phyloP scores from a whole-genome alignment of 306 rosid species.

The Cucumis sativus region DNA sequence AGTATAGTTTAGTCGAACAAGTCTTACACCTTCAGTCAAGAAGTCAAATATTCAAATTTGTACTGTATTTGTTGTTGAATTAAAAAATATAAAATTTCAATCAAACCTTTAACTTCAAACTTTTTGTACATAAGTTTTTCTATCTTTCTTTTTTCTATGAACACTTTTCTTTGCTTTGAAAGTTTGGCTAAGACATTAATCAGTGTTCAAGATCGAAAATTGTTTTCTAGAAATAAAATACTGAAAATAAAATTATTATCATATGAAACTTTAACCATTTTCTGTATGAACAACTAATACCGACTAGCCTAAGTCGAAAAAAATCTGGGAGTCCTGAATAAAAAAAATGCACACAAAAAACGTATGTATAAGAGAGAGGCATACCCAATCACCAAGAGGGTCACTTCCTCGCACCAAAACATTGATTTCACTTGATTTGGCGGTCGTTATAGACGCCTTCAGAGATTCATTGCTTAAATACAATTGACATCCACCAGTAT shows the following conservation, averaged over 20 bases:
- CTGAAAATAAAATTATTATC: not conserved
- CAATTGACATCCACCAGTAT: conserved; percentile 82
- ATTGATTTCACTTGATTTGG: conserved; percentile 93
- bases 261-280: not conserved
- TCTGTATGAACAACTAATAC: not conserved
- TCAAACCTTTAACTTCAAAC: too few species aligned
- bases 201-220: not conserved
- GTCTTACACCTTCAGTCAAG: too few species aligned
- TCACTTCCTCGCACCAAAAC: conserved; percentile 67
- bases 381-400: conserved; percentile 85
- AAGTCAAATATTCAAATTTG: too few species aligned
- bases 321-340: not conserved
- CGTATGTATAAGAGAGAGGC: conserved; percentile 4
- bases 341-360: not conserved
- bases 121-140: too few species aligned
- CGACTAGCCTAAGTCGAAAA: not conserved
- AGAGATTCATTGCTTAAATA: conserved; percentile 81
- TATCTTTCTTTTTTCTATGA: too few species aligned
- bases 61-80: too few species aligned
- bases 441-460: conserved; percentile 65
- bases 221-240: not conserved
- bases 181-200: not conserved
- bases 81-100: too few species aligned
- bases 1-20: too few species aligned
- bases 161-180: not conserved